A percentile compares a stretch with the other conserved stretches of the same genome.
These are phyloP conservation scores for slime mould (Dictyostelium discoideum) DNA, from an alignment of 78 protist genomes.

Conservation along the genomic window DNA sequence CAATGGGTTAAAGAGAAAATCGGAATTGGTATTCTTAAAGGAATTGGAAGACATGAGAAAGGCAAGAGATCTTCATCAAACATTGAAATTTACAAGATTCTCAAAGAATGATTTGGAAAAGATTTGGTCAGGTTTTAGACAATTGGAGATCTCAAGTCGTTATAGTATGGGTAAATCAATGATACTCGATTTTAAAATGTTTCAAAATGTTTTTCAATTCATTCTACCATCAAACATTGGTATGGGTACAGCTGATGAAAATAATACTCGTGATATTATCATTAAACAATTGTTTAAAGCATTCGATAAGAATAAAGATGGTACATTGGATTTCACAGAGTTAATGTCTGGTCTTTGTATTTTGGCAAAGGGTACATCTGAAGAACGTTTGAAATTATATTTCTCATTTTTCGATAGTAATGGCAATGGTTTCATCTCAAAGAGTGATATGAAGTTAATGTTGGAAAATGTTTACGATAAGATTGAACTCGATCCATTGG, in stretches of 20 bases:
- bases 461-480: conserved; percentile 63
- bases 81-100: conserved; percentile 65
- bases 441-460: conserved; percentile 70
- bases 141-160: conserved; percentile 19
- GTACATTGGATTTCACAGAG: conserved; percentile 62
- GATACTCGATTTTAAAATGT: conserved; percentile 49
- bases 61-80: conserved; percentile 28
- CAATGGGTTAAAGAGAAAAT: conserved; percentile 2
- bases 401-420: conserved; percentile 66
- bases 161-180: conserved; percentile 74
- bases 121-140: conserved; percentile 74
- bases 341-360: conserved; percentile 69
- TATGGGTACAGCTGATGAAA: neutral
- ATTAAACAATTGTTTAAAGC: conserved; percentile 52
- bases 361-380: conserved; percentile 70
- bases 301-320: conserved; percentile 72
- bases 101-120: conserved; percentile 68
- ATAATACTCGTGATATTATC: conserved; percentile 12
- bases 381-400: conserved; percentile 52
- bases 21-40: neutral
- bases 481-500: conserved; percentile 66
- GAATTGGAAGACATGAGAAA: conserved; percentile 68
- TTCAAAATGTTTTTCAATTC: conserved; percentile 53
- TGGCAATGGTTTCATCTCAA: conserved; percentile 47
- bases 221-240: neutral